A percentile compares a stretch with the other conserved stretches of the same genome.
Conservation (phyloP, 805 yeast genomes). For the Blastobotrys peoriensis region DNA sequence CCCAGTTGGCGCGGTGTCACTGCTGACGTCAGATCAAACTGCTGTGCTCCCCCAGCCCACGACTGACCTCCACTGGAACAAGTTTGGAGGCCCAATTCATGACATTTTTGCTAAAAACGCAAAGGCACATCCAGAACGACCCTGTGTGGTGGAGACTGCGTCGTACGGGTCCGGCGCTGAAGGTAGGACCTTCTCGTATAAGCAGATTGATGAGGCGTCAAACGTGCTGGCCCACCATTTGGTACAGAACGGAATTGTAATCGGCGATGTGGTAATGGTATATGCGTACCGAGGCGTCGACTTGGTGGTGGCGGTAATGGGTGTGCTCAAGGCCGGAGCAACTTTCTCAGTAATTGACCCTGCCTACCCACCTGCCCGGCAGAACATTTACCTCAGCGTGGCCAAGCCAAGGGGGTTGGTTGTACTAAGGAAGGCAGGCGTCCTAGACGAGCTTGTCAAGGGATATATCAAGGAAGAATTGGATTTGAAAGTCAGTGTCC, state of each 20-base stretch:
- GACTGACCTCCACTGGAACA: conserved; percentile 78
- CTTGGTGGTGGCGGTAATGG: conserved; percentile 93
- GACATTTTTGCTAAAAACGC: conserved; percentile 92
- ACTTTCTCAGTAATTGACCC: conserved; percentile 98
- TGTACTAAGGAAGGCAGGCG: conserved; percentile 87
- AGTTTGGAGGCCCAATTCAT: conserved; percentile 91
- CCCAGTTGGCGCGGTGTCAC: conserved; percentile 47
- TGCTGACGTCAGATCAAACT: conserved; percentile 63
- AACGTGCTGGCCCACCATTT: conserved; percentile 89
- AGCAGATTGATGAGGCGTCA: conserved; percentile 87
- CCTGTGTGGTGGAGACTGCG: conserved; percentile 90
- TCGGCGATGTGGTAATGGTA: conserved; percentile 96
- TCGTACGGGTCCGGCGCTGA: conserved; percentile 37
- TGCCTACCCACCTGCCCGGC: conserved; percentile 98
- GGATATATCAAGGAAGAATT: conserved; percentile 71
- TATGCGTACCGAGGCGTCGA: conserved; percentile 98
- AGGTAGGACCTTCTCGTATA: conserved; percentile 73
- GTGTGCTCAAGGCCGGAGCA: conserved; percentile 97
- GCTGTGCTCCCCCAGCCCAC: conserved; percentile 80
- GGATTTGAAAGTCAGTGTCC: conserved; percentile 64
- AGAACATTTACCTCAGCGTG: conserved; percentile 84
- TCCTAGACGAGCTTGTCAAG: conserved; percentile 67
- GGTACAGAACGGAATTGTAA: conserved; percentile 68
- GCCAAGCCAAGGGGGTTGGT: conserved; percentile 91
- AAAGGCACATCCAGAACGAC: conserved; percentile 70